phyloP scores from a whole-genome alignment of 2,329 filamentous ascomycete genomes.

The Orbilia javanica region DNA sequence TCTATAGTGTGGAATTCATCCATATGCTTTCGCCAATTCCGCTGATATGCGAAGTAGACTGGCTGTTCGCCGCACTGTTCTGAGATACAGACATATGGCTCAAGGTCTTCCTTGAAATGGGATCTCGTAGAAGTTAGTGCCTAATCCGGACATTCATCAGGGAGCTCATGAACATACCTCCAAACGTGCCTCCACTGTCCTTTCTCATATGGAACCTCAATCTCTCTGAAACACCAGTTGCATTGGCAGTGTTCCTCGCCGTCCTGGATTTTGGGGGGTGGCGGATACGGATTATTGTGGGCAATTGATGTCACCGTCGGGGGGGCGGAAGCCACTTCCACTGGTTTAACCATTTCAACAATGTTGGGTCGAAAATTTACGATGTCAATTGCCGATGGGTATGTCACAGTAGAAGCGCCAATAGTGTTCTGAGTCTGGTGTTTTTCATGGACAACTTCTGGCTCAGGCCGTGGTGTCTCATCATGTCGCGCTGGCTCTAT shows the following conservation, averaged over 20 bases:
- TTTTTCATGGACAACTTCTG: too few relatives aligned
- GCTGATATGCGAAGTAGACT: neutral
- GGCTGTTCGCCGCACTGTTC: conserved; percentile 25
- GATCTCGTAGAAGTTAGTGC: neutral
- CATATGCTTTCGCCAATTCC: conserved; percentile 29
- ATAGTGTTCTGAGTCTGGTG: too few relatives aligned
- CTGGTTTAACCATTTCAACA: neutral
- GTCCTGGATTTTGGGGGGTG: neutral
- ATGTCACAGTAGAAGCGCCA: neutral
- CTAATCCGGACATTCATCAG: neutral
- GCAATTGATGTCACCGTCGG: conserved; percentile 18
- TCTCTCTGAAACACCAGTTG: conserved; percentile 24
- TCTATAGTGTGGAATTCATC: conserved; percentile 17
- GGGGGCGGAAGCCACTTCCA: neutral
- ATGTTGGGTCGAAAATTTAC: neutral
- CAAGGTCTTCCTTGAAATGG: conserved; percentile 33
- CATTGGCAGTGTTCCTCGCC: conserved; percentile 18
- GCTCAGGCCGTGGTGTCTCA: neutral
- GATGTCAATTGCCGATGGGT: conserved; percentile 5
- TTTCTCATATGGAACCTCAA: conserved; percentile 15
- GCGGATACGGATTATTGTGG: conserved; percentile 23
- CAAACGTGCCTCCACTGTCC: conserved; percentile 8
- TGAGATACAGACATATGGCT: conserved; percentile 40
- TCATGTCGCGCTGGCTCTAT: neutral
- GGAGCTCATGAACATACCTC: neutral